Evolutionary conservation across 106 monocot genomes (phyloP).

Genomic region (Agapanthus africanus): DNA sequence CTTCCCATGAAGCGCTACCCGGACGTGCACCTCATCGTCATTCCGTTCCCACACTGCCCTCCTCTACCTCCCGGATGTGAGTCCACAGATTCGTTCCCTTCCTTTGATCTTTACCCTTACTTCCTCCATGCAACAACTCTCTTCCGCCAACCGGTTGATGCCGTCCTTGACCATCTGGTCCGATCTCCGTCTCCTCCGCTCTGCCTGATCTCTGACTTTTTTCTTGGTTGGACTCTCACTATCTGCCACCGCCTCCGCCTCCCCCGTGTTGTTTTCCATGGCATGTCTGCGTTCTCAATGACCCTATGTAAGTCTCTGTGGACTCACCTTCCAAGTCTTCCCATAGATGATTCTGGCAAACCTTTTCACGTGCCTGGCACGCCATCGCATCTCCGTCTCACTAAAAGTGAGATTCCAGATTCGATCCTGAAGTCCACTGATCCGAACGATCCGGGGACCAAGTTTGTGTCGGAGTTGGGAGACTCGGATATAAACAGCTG

Average conservation of each 20-base stretch:
- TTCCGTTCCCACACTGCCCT: conserved; percentile 13
- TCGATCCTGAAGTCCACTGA: neutral
- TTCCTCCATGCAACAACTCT: conserved; percentile 11
- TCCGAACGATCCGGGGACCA: conserved; percentile 2
- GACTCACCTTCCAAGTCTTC: neutral
- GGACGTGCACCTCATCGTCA: conserved; percentile 11
- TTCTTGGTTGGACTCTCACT: conserved; percentile 27
- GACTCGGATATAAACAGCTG: conserved; percentile 9
- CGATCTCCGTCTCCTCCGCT: neutral
- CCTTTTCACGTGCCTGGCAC: conserved; percentile 5
- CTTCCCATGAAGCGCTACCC: conserved; percentile 1
- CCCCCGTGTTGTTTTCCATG: conserved; percentile 17
- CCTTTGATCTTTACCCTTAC: conserved; percentile 3
- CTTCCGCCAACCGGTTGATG: conserved; percentile 6
- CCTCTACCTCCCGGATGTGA: conserved; percentile 11
- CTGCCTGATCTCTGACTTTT: conserved; percentile 35
- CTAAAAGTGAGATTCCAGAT: neutral
- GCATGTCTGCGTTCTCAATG: conserved; percentile 22
- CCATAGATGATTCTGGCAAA: neutral
- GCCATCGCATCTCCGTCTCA: neutral
- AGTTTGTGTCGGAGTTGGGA: neutral
- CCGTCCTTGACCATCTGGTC: neutral
- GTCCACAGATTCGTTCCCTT: conserved; percentile 24
- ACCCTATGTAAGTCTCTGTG: conserved; percentile 6
- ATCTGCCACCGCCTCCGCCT: conserved; percentile 9